Base-by-base conservation (phyloP, 768 basidiomycete species). In the Calocybe indica region DNA sequence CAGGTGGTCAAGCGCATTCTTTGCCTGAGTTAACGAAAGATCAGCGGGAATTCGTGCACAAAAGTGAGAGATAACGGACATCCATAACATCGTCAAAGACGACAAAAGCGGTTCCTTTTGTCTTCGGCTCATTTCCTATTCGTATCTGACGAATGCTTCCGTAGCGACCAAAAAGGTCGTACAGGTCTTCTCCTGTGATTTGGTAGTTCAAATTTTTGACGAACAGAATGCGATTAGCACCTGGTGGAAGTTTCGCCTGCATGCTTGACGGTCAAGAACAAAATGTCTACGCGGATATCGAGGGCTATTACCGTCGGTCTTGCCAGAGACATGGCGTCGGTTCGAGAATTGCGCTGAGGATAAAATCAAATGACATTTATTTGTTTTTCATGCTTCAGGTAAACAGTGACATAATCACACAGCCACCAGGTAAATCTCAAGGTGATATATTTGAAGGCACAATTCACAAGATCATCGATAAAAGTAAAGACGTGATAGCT, bases 71-170 rank as follows among this genome's bases (percentile, higher is more conserved):
- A 35, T 28, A 14, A 72, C 83, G 58, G 63, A 92, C 92, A 58
- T 94, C 92, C 89, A 92, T 92, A 53, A 94, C 91, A 67, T 94
- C 92, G 61, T 94, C 89, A 62, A 90, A 93, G 10, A 95, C 94
- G 3, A 98, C 90, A 61, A 95, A 99, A 1, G 95, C 95, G 7
- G 95, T 97, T 29, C 95, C 95, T 62, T 87, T 90, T 14, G 92
- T 87, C 71, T 96, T 97, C 49, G 82, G 73, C 60, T 92, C 89
- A 53, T 83, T 94, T 41, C 95, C 95, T 54, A 96, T 83, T 52
- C 95, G 82, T 53, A 99, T 85, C 67, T 99, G 95, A 43, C 95
- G 84, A 56, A 99, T 89, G 58, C 89, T 89, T 40, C 95, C 95
- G 70, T 98, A 99, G 53, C 92, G 89, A 47, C 93, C 95, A 58